phyloP scores from a whole-genome alignment of 257 asterid genomes.

The Solanum sejunctum region DNA sequence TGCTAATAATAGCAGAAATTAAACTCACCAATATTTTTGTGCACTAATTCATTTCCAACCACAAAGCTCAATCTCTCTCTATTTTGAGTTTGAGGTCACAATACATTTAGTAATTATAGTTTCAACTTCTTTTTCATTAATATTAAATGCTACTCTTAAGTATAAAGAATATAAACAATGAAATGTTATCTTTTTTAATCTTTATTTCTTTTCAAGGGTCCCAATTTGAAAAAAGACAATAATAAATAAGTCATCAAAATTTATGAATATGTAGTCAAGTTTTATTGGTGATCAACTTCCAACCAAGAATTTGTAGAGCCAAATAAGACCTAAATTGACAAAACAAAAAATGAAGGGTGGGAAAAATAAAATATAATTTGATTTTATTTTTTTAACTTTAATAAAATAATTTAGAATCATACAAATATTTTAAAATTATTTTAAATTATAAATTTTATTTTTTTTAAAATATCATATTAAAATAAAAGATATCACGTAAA shows the following conservation, averaged over 20 bases:
- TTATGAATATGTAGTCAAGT: neutral
- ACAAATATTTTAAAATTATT: too few species aligned
- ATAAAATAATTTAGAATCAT: too few species aligned
- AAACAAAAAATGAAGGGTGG: too few species aligned
- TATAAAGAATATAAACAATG: neutral
- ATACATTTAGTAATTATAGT: neutral
- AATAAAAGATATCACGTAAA: too few species aligned
- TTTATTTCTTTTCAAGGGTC: neutral
- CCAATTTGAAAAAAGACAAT: neutral
- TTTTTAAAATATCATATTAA: too few species aligned
- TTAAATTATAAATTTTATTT: too few species aligned
- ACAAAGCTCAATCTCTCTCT: neutral
- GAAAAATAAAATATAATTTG: too few species aligned
- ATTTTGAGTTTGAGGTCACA: neutral
- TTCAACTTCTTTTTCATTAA: neutral
- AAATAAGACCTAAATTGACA: too few species aligned
- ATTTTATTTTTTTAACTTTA: too few species aligned
- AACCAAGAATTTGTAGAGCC: neutral
- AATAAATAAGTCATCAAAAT: neutral
- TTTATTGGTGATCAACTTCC: conserved; percentile 9
- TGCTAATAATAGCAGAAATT: neutral
- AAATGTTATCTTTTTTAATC: neutral
- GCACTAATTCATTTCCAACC: neutral
- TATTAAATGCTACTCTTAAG: neutral
- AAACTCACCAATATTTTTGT: neutral